Evolutionary conservation across 768 basidiomycete genomes (phyloP).

Genomic region (Russula olivacea): DNA sequence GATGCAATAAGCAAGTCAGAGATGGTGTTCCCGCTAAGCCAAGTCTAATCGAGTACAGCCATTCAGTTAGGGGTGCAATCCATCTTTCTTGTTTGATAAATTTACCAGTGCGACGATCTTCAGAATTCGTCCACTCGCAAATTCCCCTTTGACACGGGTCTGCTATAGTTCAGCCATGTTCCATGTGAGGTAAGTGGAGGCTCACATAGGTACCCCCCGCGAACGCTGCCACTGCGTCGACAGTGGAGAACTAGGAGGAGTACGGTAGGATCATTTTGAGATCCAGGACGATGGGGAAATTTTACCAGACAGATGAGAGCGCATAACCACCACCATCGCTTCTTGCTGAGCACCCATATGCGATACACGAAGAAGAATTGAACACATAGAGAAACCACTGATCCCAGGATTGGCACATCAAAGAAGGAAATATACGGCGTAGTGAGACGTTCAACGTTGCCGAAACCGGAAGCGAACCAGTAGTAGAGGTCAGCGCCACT

Average conservation of each 20-base stretch:
- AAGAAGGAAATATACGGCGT: slow-evolving; percentile 26
- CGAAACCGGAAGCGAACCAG: slow-evolving; percentile 31
- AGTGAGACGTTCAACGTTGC: slow-evolving; percentile 27
- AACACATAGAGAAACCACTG: slow-evolving; percentile 28
- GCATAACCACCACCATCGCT: neutral
- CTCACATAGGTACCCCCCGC: slow-evolving; percentile 10
- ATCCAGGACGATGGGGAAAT: neutral
- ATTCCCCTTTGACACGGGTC: neutral
- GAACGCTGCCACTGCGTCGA: neutral
- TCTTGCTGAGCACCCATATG: slow-evolving; percentile 24
- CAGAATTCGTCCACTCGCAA: neutral
- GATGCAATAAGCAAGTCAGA: slow-evolving; percentile 11
- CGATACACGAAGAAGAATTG: slow-evolving; percentile 33
- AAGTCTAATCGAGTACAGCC: neutral
- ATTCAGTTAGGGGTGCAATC: neutral
- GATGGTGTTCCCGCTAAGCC: slow-evolving; percentile 5
- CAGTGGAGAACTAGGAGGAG: neutral
- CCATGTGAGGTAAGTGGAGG: neutral
- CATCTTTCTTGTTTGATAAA: neutral
- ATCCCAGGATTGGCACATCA: slow-evolving; percentile 30
- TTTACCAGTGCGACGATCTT: neutral
- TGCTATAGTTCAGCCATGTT: neutral
- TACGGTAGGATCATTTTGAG: neutral
- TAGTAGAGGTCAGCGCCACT: slow-evolving; percentile 29
- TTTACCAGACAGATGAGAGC: neutral